Base-by-base conservation (phyloP, 768 basidiomycete species). In the Leccinum disarticulatum region DNA sequence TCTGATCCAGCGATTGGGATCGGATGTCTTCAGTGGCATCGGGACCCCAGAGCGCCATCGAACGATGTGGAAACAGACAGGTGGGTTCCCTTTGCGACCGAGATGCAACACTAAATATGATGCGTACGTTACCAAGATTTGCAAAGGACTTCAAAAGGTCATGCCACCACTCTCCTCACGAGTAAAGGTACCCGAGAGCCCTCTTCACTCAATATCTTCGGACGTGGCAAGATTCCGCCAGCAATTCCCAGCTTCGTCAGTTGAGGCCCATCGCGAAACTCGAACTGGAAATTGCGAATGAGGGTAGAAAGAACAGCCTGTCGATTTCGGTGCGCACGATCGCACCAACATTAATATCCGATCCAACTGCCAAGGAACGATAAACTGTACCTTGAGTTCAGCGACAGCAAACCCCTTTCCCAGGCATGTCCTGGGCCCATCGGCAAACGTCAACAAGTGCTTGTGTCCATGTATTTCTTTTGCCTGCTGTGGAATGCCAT, bases 231-330 rank as follows among this genome's bases (percentile, higher is more conserved):
- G 47, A 78, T 66, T 54, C 54, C 69, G 8, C 46, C 57, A 58
- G 68, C 70, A 67, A 25, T 9, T 10, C 59, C 68, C 25, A 74
- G 55, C 58, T 68, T 52, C 0, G 80, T 79, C 13, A 33, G 11
- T 1, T 65, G 63, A 1, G 77, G 76, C 2, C 81, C 80, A 60
- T 78, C 72, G 0, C 70, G 73, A 41, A 64, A 66, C 47, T 58
- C 60, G 22, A 72, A 66, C 35, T 7, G 22, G 78, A 67, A 83
- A 65, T 76, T 74, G 53, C 74, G 50, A 31, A 80, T 66, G 41
- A 83, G 67, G n/a, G 66, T 59, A 2, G 52, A 60, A 14, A 69
- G 55, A 4, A 66, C 61, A 2, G 33, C 53, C 64, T 65, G 17
- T 54, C 7, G 11, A 35, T 17, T 8, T 28, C 31, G 6, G 38